phyloP scores from a whole-genome alignment of 495 filamentous ascomycete species.

The Penicillium canariense region DNA sequence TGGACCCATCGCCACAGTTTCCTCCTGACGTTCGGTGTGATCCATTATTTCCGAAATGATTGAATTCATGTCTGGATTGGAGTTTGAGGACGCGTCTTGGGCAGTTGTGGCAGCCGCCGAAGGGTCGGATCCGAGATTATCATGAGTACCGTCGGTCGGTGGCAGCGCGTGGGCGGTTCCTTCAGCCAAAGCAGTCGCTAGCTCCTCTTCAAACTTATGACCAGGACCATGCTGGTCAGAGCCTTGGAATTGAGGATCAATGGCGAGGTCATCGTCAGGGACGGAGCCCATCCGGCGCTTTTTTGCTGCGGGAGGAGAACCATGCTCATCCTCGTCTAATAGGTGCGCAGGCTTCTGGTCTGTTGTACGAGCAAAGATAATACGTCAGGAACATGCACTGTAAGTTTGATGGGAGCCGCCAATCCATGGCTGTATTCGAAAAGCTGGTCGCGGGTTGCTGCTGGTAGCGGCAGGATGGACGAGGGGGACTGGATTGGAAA shows the following conservation, averaged over 20 bases:
- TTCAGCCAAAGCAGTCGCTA: slow-evolving; percentile 39
- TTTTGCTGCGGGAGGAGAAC: slow-evolving; percentile 41
- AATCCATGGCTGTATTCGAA: not conserved
- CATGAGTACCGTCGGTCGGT: slow-evolving; percentile 14
- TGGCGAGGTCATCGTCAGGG: slow-evolving; percentile 22
- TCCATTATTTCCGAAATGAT: slow-evolving; percentile 48
- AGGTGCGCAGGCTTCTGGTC: slow-evolving; percentile 34
- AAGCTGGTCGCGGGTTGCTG: not conserved
- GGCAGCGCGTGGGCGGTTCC: slow-evolving; percentile 32
- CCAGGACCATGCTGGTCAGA: slow-evolving; percentile 30
- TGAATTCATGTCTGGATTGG: slow-evolving; percentile 36
- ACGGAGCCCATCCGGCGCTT: slow-evolving; percentile 41
- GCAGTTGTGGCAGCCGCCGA: slow-evolving; percentile 13
- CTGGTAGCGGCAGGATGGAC: slow-evolving; percentile 1
- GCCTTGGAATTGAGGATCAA: slow-evolving; percentile 15
- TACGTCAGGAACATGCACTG: not conserved
- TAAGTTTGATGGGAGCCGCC: not conserved
- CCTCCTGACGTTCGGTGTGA: slow-evolving; percentile 47
- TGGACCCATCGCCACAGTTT: slow-evolving; percentile 41
- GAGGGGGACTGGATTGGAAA: slow-evolving; percentile 1
- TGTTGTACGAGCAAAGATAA: not conserved
- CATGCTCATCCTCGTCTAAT: slow-evolving; percentile 36
- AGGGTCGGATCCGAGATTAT: slow-evolving; percentile 16
- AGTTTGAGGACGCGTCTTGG: slow-evolving; percentile 21
- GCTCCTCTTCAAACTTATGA: slow-evolving; percentile 43